Evolutionary conservation across 345 rosid species (phyloP), one percentile per base, ranked within the genome.

Genomic region (Atalantia buxifolia): DNA sequence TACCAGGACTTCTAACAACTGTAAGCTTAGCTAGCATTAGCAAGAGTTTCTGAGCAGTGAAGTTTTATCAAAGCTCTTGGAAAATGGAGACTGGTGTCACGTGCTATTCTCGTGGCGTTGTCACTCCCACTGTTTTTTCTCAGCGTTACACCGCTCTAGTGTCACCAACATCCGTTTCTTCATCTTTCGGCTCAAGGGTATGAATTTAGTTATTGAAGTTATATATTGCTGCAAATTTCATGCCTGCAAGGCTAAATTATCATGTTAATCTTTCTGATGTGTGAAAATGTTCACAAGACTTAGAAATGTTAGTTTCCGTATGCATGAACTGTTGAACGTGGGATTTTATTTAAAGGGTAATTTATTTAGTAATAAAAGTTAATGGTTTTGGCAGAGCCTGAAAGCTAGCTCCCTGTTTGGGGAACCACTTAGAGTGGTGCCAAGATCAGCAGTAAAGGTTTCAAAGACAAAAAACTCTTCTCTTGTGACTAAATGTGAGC

Each of bases 141-240:
- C 89, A 88, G 87, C 94, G 88, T 78, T 88, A 92, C 38, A 82
- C 93, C 78, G 85, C 92, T 76, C 42, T 86, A 38, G 84, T 84
- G 76, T 87, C 97, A 71, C 87, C 92, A 50, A 57, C 92, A 28
- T 85, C 92, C 69, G 53, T 87, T 67, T 89, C 89, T 74, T 69
- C 94, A 0, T 87, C 93, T 69, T 89, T 89, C 85, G 77, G 73
- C 88, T 83, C 90, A 82, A 92, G 83, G 98, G 98, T 92, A 85
- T 50, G 30, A 31, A 16, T 33, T 22, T 61, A 8, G 8, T 33
- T 67, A 13, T 48, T 60, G 7, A 53, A 53, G 57, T 45, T 13
- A 45, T 16, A 36, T 38, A 16, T 33, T 16, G 19, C 65, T 4
- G 42, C 55, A 61, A 53, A 24, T 27, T 40, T 62, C 33, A 14